Conservation (phyloP, 179 eudicot species). For the Vitellaria paradoxa region DNA sequence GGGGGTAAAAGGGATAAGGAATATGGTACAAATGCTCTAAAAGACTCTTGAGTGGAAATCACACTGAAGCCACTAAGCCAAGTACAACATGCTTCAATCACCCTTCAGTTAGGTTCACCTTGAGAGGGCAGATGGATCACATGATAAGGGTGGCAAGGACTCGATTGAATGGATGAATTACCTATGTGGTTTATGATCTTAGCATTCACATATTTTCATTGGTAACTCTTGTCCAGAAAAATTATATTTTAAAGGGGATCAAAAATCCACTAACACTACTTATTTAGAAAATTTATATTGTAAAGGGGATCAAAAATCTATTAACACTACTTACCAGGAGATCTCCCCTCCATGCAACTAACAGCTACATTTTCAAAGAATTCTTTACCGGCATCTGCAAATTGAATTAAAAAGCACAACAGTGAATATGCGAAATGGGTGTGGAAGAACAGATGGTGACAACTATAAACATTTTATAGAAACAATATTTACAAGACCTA, state of each 20-base stretch:
- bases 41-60: neutral
- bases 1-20: too few relatives aligned
- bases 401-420: conserved; percentile 4
- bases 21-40: too few relatives aligned
- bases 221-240: neutral
- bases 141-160: neutral
- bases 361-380: conserved; percentile 47
- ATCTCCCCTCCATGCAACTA: conserved; percentile 18
- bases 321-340: conserved; percentile 22
- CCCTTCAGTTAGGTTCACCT: neutral
- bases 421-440: neutral
- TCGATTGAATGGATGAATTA: neutral
- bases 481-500: neutral
- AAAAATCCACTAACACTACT: neutral
- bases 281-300: neutral
- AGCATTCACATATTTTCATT: neutral
- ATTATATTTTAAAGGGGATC: neutral
- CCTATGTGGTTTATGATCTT: neutral
- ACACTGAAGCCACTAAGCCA: neutral
- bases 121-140: neutral
- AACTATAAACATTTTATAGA: neutral
- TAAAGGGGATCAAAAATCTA: neutral
- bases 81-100: neutral
- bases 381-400: conserved; percentile 56
- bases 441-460: neutral